Base-by-base conservation (phyloP, 1,284 basidiomycete genomes). In the Entoloma clypeatum region DNA sequence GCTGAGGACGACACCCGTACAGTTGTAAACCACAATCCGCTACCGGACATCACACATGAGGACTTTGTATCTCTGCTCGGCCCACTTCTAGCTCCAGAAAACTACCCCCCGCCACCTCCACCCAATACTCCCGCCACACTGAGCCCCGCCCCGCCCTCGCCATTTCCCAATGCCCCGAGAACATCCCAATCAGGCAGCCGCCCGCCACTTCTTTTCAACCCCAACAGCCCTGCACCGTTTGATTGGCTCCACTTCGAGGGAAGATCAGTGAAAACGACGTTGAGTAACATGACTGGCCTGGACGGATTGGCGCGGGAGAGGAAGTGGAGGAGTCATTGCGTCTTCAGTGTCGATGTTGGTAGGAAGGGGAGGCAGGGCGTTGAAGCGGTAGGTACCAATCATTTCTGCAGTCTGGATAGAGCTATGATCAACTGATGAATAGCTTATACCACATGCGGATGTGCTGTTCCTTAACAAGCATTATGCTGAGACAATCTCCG, bases 201-300 rank as follows among this genome's bases (percentile, higher is more conserved):
- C 19, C 55, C 63, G 2, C 47, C 61, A 48, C 51, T 61, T 54
- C 48, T 61, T 16, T 55, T 59, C 17, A 72, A 68, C 39, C 64
- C 68, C n/a, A 68, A 73, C 46, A 80, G 75, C 35, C 80, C 79
- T 0, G 81, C 85, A 0, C 86, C 86, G 0, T 84, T 89, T 40
- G 85, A 90, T 50, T 89, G 86, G 86, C 62, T 90, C 3, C 86
- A 89, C 53, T 86, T 89, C 48, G 86, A 90, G 54, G 85, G 83
- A 2, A 69, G 85, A 5, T 81, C 74, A 0, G 77, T 84, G 21
- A 83, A 83, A 58, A 86, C 81, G 7, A 87, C 86, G 3, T 63
- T 86, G 22, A 80, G 68, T 50, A 90, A 90, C 56, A 77, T 90
- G 21, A 69, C 75, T 23, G 86, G 86, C 4, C 52, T 90, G 25